phyloP scores from a whole-genome alignment of 2,329 filamentous ascomycete species.

The Falciphora oryzae region DNA sequence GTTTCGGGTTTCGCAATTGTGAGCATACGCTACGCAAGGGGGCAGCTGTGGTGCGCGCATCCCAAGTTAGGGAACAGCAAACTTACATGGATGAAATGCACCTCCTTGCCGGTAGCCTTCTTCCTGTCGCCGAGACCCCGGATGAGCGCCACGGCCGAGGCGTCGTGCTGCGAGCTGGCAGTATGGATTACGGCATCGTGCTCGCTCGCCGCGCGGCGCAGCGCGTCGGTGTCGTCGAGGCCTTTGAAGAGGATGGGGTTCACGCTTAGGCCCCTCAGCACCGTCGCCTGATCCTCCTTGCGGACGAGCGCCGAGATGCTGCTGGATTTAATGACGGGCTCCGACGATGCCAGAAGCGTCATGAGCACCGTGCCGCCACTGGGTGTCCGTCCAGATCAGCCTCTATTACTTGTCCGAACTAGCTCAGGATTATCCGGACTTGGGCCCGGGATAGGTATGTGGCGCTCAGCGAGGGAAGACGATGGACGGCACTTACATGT shows the following conservation, averaged over 20 bases:
- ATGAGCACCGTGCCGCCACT: neutral
- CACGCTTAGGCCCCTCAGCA: constrained; percentile 15
- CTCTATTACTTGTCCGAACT: neutral
- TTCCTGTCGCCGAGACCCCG: constrained; percentile 34
- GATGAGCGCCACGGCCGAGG: constrained; percentile 34
- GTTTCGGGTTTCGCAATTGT: neutral
- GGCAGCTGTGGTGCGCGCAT: neutral
- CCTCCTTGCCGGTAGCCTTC: constrained; percentile 26
- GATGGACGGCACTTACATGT: neutral
- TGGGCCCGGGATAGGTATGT: too few species aligned
- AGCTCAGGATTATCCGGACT: too few species aligned
- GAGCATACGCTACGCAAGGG: neutral
- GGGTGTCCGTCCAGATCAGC: neutral
- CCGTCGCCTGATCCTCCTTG: neutral
- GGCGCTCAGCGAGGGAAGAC: neutral
- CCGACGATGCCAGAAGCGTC: neutral
- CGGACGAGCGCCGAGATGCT: neutral
- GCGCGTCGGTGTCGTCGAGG: constrained; percentile 19
- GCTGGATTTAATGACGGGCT: neutral
- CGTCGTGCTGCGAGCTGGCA: constrained; percentile 31
- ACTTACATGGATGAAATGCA: constrained; percentile 11
- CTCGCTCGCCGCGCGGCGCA: constrained; percentile 19
- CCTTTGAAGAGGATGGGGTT: constrained; percentile 19
- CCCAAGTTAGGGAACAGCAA: neutral
- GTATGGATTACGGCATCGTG: constrained; percentile 37